Evolutionary conservation across 306 rosid species (phyloP), one percentile per base, ranked within the genome.

Genomic region (Pachyrhizus erosus): DNA sequence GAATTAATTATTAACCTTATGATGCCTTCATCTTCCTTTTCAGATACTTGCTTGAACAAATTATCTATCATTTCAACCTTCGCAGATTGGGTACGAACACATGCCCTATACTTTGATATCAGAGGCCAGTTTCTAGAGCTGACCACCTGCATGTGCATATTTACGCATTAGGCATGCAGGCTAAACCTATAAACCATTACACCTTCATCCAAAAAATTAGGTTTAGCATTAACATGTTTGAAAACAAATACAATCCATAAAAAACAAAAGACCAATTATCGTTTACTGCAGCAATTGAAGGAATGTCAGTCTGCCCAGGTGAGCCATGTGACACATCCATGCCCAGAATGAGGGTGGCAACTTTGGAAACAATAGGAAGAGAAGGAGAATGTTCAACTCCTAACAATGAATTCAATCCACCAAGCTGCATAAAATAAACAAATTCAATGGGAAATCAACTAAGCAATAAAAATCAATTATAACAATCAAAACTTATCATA

Each of bases 301-400:
- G 99, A 49, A 93, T 76, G 55, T 93, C 98, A 5, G 97, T 82
- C 73, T 93, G 98, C 55, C 99, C 99, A 1, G 99, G 99, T n/a
- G 99, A 96, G 7, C 99, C 99, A 85, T 96, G 99, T 0, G 98
- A 96, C n/a, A 96, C 99, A 62, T 96, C 99, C 99, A 96, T 96
- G 52, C 99, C 99, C 51, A 96, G 85, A 52, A 96, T 93, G 52
- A 96, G 82, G 2, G 99, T 91, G 4, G 99, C 98, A 81, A 82
- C 88, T 86, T 89, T 96, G 77, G 98, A 96, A 49, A 96, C 94
- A 73, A 92, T 3, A 1, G 99, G 98, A 18, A 96, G 88, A 62
- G 92, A 69, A 61, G 97, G 93, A 73, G 88, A 21, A 48, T 48
- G 80, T 52, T 96, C 99, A 70, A 92, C 89, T 0, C 94, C 86